Base-by-base conservation (phyloP, 2,329 filamentous ascomycete genomes). In the Tympanopsis confertula region DNA sequence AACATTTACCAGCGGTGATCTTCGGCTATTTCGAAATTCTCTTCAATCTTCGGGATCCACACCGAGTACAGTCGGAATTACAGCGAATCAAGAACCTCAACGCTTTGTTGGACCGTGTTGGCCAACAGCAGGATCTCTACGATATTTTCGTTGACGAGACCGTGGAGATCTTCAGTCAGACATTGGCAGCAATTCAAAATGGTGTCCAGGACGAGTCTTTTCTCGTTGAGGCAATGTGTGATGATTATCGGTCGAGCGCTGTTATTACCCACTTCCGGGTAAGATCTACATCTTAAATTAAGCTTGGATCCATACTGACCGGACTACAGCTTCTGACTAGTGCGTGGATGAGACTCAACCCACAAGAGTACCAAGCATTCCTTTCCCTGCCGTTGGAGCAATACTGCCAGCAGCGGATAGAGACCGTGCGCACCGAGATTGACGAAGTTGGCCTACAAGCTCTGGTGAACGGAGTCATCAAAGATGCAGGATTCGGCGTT, bases 391-490 rank as follows among this genome's bases (percentile, higher is more conserved):
- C 30, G 12, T 18, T 33, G 30, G 30, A 33, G 7, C 30, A 33
- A 15, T 33, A 33, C 30, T 33, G 30, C 30, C 10, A 10, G 17
- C 10, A 10, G 15, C 30, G 30, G 17, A 33, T 33, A 10, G 30
- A 33, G 30, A 33, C 30, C 10, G 30, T 33, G 7, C 10, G 17
- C 10, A 10, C 30, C 10, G 30, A 33, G 17, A 33, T 33, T 15
- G 30, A 33, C 30, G 30, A 33, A 33, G 30, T 33, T 17, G 30
- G 30, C 10, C 30, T 33, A 12, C 30, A 33, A 33, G 30, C 30
- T 7, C 17, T 33, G 17, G 15, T 33, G 10, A 15, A 33, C 15
- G 30, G 30, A 12, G 30, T 33, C 12, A 33, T 33, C 15, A 15
- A 33, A 18, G 10, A 15, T 7, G 10, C 30, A 7, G 30, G 30